Base-by-base conservation (phyloP, 768 basidiomycete genomes). In the Exsudoporus frostii region DNA sequence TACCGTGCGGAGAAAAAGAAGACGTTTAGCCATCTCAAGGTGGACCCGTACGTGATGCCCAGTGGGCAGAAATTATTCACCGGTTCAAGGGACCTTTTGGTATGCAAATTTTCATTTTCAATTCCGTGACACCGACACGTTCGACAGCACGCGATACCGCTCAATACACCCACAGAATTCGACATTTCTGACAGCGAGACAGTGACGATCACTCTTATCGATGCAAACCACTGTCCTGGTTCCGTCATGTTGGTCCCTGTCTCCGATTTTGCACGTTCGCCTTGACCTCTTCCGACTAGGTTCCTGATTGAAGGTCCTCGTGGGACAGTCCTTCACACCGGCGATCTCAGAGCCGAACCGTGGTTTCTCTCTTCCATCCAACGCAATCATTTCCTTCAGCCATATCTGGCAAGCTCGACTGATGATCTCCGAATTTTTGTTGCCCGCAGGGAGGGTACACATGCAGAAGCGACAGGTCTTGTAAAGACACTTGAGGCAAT, bases 211-310 rank as follows among this genome's bases (percentile, higher is more conserved):
- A 95, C 92, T 0, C 76, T 89, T 10, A 69, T 97, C 8, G 90
- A 95, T 62, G 95, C 95, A 0, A 97, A 97, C 63, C 95, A 98
- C 67, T 97, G 94, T 65, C 95, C 92, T 11, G 95, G 95, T 0
- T 87, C 93, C 0, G 86, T 92, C 38, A 96, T 98, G 94, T 93
- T 62, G 25, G 84, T 71, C 27, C 19, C 19, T 11, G 2, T 10
- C 4, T 8, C 17, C 1, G 5, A 5, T 48, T 29, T 33, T 38
- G 8, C 33, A 0, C 7, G 25, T 24, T 32, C 7, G 32, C 9
- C 9, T 33, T 48, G 13, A 48, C 38, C 15, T 2, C 5, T 58
- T 10, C 29, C 13, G n/a, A 40, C 52, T 57, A 96, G 93, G 88
- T 96, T 89, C 63, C 78, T 94, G 17, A 81, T 96, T 40, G 86